Evolutionary conservation across 768 basidiomycete genomes (phyloP).

Genomic region (Boletus patriciae): DNA sequence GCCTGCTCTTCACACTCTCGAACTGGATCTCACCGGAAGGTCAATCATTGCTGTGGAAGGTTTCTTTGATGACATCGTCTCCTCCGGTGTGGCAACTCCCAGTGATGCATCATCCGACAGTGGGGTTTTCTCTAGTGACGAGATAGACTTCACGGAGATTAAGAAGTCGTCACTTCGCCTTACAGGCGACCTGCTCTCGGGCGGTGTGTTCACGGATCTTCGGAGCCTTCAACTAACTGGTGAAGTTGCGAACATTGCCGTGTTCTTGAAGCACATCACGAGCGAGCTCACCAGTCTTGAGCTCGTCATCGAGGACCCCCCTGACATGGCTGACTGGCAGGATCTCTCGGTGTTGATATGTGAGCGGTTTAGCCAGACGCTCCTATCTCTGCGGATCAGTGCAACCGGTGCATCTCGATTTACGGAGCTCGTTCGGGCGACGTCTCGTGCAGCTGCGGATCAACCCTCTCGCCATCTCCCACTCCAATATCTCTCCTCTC

Average conservation of each 20-base stretch:
- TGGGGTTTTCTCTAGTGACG: conserved; percentile 75
- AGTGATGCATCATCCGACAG: conserved; percentile 72
- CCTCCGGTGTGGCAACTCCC: conserved; percentile 71
- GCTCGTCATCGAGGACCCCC: conserved; percentile 77
- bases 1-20: conserved; percentile 58
- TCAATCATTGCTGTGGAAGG: conserved; percentile 71
- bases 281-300: conserved; percentile 68
- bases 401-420: conserved; percentile 76
- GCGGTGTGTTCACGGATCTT: conserved; percentile 57
- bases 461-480: conserved; percentile 60
- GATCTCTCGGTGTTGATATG: conserved; percentile 64
- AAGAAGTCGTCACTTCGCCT: conserved; percentile 67
- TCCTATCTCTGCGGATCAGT: conserved; percentile 60
- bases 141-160: conserved; percentile 73
- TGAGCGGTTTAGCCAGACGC: conserved; percentile 57
- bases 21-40: conserved; percentile 70
- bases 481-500: conserved; percentile 53
- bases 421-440: conserved; percentile 76
- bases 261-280: conserved; percentile 69
- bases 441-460: conserved; percentile 56
- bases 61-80: conserved; percentile 70
- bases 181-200: conserved; percentile 57
- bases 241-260: conserved; percentile 64
- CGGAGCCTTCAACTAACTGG: conserved; percentile 67
- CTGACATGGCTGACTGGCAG: conserved; percentile 72